These are phyloP conservation scores for Tuber magnatum DNA, from an alignment of 495 filamentous ascomycete genomes.

Conservation along the genomic window DNA sequence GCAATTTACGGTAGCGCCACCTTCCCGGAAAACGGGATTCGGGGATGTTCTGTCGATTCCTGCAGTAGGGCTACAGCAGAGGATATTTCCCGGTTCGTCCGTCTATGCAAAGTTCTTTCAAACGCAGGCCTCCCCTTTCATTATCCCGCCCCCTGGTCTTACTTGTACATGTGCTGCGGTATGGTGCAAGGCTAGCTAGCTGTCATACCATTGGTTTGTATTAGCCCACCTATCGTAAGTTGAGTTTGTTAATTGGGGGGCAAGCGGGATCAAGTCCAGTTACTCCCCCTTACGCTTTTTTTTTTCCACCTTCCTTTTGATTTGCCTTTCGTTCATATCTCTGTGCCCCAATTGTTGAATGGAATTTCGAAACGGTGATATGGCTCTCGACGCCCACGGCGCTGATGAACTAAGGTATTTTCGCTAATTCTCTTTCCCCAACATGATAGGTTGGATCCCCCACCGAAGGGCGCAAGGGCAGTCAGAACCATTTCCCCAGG, in stretches of 20 bases:
- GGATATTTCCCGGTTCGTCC: not conserved
- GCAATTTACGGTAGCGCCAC: not conserved
- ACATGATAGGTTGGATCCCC: not conserved
- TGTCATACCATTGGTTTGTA: not conserved
- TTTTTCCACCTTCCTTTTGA: too few relatives aligned
- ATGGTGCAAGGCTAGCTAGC: not conserved
- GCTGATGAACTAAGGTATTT: not conserved
- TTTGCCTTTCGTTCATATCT: not conserved
- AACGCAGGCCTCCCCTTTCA: not conserved
- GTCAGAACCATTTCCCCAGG: too few relatives aligned
- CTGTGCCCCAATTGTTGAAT: not conserved
- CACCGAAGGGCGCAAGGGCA: not conserved
- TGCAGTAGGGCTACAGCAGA: not conserved
- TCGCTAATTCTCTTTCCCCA: not conserved
- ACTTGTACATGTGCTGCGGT: not conserved
- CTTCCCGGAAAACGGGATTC: not conserved
- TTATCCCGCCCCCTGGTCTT: not conserved
- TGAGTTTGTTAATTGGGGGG: not conserved
- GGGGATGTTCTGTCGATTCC: not conserved
- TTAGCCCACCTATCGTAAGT: not conserved
- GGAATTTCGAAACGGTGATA: not conserved
- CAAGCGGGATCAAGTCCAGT: not conserved
- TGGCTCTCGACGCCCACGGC: not conserved
- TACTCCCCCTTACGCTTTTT: not conserved
- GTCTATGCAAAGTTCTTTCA: not conserved